Base-by-base conservation (phyloP, 73 alveolate species). In the Paramecium biaurelia region DNA sequence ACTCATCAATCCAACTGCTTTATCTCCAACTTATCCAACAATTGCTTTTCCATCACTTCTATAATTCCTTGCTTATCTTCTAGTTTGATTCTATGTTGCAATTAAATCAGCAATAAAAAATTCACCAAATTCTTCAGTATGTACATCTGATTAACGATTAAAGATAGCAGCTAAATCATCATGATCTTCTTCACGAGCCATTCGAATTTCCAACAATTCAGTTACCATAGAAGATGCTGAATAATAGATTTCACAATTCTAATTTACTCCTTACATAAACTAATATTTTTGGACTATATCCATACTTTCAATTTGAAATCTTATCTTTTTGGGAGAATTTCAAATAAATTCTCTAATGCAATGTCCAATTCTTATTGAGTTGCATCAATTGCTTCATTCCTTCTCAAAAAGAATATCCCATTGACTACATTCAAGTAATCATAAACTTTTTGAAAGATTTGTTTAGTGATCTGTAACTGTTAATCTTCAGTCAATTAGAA, bases 1-100 rank as follows among this genome's bases (percentile, higher is more conserved):
- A 70, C 98, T 96, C 97, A 98, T 93, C 57, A 98, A 92, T 12
- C 99, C 99, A 12, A 98, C 99, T 18, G 99, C 99, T 79, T 98
- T 98, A 82, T 97, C 99, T 74, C 98, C 96, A 4, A 98, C 99
- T 92, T 97, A 97, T 7, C 99, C 99, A 1, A 97, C 99, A 32
- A 98, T 96, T n/a, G 99, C 99, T 89, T 95, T 96, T 79, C 94
- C 94, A 85, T 95, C 95, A 37, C 92, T 92, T 47, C 37, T 45
- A 70, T 70, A 89, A 70, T 89, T 89, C 21, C 92, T 57, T 15
- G 94, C 87, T 45, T 57, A 57, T 89, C 94, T 89, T 34, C 94
- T 76, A 1, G 94, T 89, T 68, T 70, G 38, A 59, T 96, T 97
- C 89, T 98, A 96, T 45, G 98, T 97, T 3, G 99, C 99, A 70